These are phyloP conservation scores for Ceratopteris richardii DNA, from an alignment of 75 land plant genomes.

Conservation along the genomic window DNA sequence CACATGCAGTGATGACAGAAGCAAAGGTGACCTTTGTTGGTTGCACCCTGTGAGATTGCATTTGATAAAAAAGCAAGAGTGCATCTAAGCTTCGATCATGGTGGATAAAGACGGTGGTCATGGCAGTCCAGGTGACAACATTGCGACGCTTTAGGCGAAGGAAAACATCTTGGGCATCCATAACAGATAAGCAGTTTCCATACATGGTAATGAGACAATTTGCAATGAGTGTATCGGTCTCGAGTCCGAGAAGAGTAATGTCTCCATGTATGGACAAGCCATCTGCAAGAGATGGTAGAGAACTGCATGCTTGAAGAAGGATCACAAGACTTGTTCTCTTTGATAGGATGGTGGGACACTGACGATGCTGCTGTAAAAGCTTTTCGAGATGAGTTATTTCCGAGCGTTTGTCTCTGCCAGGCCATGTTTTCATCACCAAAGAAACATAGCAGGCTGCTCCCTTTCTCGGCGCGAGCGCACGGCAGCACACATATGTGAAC, in stretches of 20 bases:
- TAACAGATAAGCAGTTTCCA: conserved; percentile 36
- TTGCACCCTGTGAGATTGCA: conserved; percentile 19
- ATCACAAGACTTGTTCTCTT: not conserved
- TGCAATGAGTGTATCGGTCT: conserved; percentile 21
- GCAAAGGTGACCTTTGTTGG: conserved; percentile 58
- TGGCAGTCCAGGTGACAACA: conserved; percentile 56
- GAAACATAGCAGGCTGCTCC: too few relatives aligned
- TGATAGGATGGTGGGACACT: not conserved
- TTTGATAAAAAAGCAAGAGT: conserved; percentile 27
- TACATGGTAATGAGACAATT: conserved; percentile 42
- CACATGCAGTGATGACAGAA: conserved; percentile 34
- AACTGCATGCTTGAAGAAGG: conserved; percentile 23
- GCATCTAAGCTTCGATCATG: conserved; percentile 27
- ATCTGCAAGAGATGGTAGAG: conserved; percentile 26
- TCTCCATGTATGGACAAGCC: conserved; percentile 33
- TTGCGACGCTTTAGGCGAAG: conserved; percentile 14
- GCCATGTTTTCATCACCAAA: too few relatives aligned
- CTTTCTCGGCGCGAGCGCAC: too few relatives aligned
- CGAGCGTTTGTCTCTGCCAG: too few relatives aligned
- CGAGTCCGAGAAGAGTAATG: conserved; percentile 7
- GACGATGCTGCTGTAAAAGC: too few relatives aligned
- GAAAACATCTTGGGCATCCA: conserved; percentile 34
- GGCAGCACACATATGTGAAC: too few relatives aligned
- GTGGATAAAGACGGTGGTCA: conserved; percentile 32
- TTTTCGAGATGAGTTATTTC: too few relatives aligned